These are phyloP conservation scores for Cutaneotrichosporon cyanovorans DNA, from an alignment of 1,284 basidiomycete species.

Conservation along the genomic window DNA sequence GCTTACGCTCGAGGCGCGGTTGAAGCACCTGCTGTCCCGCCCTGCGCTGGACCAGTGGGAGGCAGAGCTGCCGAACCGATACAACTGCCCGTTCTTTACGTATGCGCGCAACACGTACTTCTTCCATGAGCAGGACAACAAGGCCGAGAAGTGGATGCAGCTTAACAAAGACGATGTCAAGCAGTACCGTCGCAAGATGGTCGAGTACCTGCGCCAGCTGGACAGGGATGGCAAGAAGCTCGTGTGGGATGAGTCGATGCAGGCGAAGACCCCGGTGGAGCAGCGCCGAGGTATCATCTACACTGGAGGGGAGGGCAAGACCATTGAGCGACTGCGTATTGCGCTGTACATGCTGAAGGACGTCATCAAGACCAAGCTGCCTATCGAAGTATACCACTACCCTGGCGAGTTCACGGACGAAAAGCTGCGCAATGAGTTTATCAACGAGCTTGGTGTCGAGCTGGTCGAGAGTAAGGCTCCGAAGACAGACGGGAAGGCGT, in stretches of 20 bases:
- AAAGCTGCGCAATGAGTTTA: slow-evolving; percentile 27
- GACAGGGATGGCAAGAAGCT: slow-evolving; percentile 37
- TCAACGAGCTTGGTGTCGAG: slow-evolving; percentile 25
- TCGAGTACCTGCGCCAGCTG: slow-evolving; percentile 38
- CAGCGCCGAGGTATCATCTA: slow-evolving; percentile 44
- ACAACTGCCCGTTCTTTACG: slow-evolving; percentile 39
- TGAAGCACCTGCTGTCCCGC: slow-evolving; percentile 27
- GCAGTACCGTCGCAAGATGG: slow-evolving; percentile 37
- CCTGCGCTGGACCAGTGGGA: slow-evolving; percentile 41
- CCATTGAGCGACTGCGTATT: slow-evolving; percentile 37
- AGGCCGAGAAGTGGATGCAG: slow-evolving; percentile 38
- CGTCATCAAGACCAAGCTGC: slow-evolving; percentile 42
- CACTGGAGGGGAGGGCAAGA: slow-evolving; percentile 44
- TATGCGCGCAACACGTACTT: slow-evolving; percentile 42
- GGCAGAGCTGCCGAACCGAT: slow-evolving; percentile 33
- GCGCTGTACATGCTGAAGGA: slow-evolving; percentile 44
- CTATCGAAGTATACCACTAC: slow-evolving; percentile 48
- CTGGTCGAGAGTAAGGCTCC: slow-evolving; percentile 21
- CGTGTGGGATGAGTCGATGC: slow-evolving; percentile 38
- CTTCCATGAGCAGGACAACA: slow-evolving; percentile 35
- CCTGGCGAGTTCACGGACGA: slow-evolving; percentile 43
- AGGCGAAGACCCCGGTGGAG: slow-evolving; percentile 23
- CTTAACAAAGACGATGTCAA: slow-evolving; percentile 36
- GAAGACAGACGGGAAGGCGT: slow-evolving; percentile 28
- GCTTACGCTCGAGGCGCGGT: slow-evolving; percentile 32